Base-by-base conservation (phyloP, 768 basidiomycete genomes). In the Mycena metata region DNA sequence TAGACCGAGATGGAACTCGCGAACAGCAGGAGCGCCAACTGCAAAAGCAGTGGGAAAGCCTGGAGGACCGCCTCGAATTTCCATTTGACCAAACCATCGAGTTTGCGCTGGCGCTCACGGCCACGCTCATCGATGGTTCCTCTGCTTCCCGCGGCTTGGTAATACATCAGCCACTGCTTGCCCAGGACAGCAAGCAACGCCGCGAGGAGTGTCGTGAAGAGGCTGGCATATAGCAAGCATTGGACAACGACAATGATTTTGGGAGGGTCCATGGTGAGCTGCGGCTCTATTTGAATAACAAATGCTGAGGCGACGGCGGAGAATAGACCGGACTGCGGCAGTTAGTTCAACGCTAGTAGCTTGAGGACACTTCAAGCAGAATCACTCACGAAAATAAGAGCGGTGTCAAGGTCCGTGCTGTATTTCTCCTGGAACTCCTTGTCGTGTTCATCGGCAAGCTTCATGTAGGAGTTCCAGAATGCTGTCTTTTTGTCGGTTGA, bases 101-200 rank as follows among this genome's bases (percentile, higher is more conserved):
- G 35, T 52, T 52, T 52, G 55, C 41, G 55, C 11, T 41, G 55
- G 41, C 55, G 55, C 23, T 57, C 41, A 17, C 43, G 55, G 24
- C 55, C 55, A 24, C 55, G 55, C 4, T 39, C 21, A 8, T 43
- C 55, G 23, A 57, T 24, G 5, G 55, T 57, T 2, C 55, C 55
- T 11, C 55, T 8, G 15, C 42, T 41, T 15, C 55, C 55, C 1
- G 55, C 55, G 15, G 55, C 21, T 11, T 21, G 23, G 55, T 57
- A 57, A 23, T 57, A 43, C 55, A 57, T 42, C 1, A 57, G 39
- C 55, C 55, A 57, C 23, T 49, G 47, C 45, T 46, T 46, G 7
- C 45, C 45, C 5, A 46, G 45, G 45, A 46, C 45, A 3, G 45
- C 45, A 1, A 49, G 21, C 8, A 49, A 24, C 2, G 47, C 47